Conservation (phyloP, 164 flowering plant genomes). For the Nelumbo lutea region DNA sequence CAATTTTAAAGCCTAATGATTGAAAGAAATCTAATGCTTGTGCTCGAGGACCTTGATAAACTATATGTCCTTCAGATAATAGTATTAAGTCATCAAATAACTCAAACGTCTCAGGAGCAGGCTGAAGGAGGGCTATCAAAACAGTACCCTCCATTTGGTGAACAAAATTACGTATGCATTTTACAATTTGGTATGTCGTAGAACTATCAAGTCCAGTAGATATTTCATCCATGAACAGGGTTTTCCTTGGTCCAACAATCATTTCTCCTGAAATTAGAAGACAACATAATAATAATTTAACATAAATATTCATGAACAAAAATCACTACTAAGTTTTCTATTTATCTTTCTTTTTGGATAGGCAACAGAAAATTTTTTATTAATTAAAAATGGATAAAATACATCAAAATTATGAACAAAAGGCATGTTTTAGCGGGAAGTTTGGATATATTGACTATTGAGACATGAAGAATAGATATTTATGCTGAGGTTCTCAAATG, state of each 20-base stretch:
- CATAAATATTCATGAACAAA: too few species aligned
- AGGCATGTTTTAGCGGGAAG: too few species aligned
- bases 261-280: constrained; percentile 64
- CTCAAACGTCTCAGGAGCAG: constrained; percentile 93
- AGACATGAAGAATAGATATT: too few species aligned
- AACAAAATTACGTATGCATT: constrained; percentile 72
- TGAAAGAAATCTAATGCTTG: constrained; percentile 72
- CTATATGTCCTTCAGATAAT: constrained; percentile 71
- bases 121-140: constrained; percentile 88
- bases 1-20: constrained; percentile 60
- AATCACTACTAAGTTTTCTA: too few species aligned
- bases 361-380: too few species aligned
- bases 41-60: constrained; percentile 81
- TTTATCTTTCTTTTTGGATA: too few species aligned
- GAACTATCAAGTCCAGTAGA: constrained; percentile 97
- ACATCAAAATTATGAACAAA: too few species aligned
- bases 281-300: background rate
- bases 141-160: constrained; percentile 85
- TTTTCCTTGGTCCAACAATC: constrained; percentile 92
- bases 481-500: too few species aligned
- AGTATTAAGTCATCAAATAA: constrained; percentile 82
- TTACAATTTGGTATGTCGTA: constrained; percentile 84
- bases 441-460: too few species aligned
- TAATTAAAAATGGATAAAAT: too few species aligned
- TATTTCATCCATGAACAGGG: constrained; percentile 98